Conservation (phyloP, 106 monocot genomes). For the Allium fistulosum region DNA sequence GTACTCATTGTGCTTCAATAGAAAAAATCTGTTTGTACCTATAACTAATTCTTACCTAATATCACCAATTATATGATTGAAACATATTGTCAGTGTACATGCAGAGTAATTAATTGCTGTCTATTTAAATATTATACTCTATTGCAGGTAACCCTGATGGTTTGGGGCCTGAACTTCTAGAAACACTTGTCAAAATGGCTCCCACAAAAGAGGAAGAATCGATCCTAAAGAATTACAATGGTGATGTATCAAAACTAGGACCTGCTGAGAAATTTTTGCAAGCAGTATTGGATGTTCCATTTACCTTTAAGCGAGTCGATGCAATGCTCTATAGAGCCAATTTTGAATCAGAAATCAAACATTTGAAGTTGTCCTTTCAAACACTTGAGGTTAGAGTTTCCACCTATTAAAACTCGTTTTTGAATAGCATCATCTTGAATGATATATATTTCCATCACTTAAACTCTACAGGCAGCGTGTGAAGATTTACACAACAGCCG, state of each 20-base stretch:
- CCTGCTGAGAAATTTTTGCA: constrained; percentile 69
- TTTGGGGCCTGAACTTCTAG: constrained; percentile 68
- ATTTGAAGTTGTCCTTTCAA: constrained; percentile 45
- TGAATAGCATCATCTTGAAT: background rate
- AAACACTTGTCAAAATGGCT: constrained; percentile 81
- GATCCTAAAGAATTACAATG: constrained; percentile 50
- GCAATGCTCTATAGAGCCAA: constrained; percentile 73
- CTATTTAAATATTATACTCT: too few species aligned
- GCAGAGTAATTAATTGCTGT: too few species aligned
- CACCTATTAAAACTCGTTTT: too few species aligned
- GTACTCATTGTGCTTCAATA: too few species aligned
- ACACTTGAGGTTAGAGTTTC: constrained; percentile 57
- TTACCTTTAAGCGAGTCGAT: constrained; percentile 80
- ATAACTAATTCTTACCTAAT: too few species aligned
- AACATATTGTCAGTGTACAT: too few species aligned
- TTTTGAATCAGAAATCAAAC: constrained; percentile 73
- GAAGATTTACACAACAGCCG: constrained; percentile 64
- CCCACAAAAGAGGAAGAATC: constrained; percentile 90
- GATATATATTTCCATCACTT: background rate
- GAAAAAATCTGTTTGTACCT: too few species aligned
- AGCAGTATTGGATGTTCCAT: constrained; percentile 66
- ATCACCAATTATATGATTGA: too few species aligned
- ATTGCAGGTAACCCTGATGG: constrained; percentile 60
- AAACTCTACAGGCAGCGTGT: constrained; percentile 54
- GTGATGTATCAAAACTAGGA: constrained; percentile 58